A percentile compares a stretch with the other conserved stretches of the same genome.
These are phyloP conservation scores for Farysia itapuensis DNA, from an alignment of 1,284 basidiomycete genomes.

Conservation along the genomic window DNA sequence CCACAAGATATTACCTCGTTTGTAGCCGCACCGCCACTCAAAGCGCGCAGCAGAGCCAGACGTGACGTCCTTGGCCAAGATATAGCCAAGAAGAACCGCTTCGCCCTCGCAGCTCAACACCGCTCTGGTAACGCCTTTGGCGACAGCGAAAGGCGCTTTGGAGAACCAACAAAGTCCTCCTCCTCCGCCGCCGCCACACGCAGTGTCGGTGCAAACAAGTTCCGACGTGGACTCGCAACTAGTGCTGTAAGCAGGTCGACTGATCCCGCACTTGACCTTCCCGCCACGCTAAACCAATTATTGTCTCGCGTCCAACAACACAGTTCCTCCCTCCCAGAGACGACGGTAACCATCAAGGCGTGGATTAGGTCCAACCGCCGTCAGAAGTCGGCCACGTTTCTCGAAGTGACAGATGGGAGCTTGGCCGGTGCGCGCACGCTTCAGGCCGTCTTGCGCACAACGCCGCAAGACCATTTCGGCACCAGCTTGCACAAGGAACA, in stretches of 20 bases:
- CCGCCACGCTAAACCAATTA: conserved; percentile 11
- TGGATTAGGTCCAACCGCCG: conserved; percentile 45
- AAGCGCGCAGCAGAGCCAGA: conserved; percentile 4
- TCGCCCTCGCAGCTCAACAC: neutral
- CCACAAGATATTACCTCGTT: neutral
- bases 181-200: no score
- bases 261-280: conserved; percentile 4
- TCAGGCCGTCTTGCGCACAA: conserved; percentile 42
- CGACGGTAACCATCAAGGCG: conserved; percentile 17
- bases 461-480: conserved; percentile 1
- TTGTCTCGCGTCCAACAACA: conserved; percentile 3
- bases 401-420: conserved; percentile 51
- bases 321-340: neutral
- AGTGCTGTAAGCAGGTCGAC: neutral
- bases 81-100: neutral
- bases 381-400: conserved; percentile 50
- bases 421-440: conserved; percentile 36
- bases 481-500: conserved; percentile 9
- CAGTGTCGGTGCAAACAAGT: conserved; percentile 11
- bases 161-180: neutral
- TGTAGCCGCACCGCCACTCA: neutral
- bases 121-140: neutral
- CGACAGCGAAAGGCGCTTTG: neutral
- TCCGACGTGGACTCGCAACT: conserved; percentile 7
- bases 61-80: conserved; percentile 16